Conservation (phyloP, 2,329 filamentous ascomycete genomes). For the Colletotrichum sp. region DNA sequence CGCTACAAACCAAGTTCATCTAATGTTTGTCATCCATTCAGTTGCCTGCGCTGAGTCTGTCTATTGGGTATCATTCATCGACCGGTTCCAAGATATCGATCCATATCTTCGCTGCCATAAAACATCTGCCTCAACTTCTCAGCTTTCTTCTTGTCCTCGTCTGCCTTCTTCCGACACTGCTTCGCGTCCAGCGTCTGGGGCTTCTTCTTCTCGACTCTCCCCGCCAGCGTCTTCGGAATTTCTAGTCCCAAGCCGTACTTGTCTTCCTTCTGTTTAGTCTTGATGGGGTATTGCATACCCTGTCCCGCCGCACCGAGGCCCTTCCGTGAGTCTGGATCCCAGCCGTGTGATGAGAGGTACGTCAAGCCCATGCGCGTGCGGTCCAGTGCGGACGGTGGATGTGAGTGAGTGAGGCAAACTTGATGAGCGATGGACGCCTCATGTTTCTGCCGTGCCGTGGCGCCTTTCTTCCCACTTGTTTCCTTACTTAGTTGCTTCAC, state of each 20-base stretch:
- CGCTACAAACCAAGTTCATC: too few relatives aligned
- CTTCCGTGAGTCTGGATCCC: conserved; percentile 73
- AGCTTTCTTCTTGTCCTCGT: conserved; percentile 65
- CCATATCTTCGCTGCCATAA: conserved; percentile 76
- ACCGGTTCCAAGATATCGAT: conserved; percentile 68
- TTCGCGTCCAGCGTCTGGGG: conserved; percentile 69
- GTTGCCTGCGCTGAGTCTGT: not conserved
- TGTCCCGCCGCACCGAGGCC: conserved; percentile 76
- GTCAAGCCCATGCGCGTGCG: conserved; percentile 72
- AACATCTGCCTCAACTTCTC: conserved; percentile 74
- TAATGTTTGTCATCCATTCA: too few relatives aligned
- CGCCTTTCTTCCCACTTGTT: conserved; percentile 25
- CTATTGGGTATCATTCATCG: conserved; percentile 4
- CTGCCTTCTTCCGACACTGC: conserved; percentile 66
- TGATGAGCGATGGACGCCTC: conserved; percentile 74
- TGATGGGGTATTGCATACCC: conserved; percentile 79
- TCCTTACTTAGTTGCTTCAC: conserved; percentile 3
- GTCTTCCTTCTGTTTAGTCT: conserved; percentile 73
- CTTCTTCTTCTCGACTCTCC: conserved; percentile 46
- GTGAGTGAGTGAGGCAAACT: conserved; percentile 70
- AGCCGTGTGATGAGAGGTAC: conserved; percentile 71
- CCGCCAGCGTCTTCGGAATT: conserved; percentile 43
- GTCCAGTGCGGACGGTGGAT: conserved; percentile 75
- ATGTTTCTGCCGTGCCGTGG: conserved; percentile 43
- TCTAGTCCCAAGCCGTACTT: conserved; percentile 73